Evolutionary conservation across 1,284 basidiomycete genomes (phyloP).

Genomic region (Cystobasidium sp.): DNA sequence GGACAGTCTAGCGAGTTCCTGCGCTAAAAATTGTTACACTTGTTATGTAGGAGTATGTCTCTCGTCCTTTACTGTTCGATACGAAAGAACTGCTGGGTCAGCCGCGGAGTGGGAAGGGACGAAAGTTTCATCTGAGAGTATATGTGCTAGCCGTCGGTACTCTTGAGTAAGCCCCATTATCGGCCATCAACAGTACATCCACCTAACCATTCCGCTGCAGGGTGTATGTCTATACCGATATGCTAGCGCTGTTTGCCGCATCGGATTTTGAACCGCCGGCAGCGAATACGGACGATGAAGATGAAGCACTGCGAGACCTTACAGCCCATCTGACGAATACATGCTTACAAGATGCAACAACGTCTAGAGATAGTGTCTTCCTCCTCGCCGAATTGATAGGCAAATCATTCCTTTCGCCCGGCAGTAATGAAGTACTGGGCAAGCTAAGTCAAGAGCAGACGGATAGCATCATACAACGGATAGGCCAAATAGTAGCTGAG

Average conservation of each 20-base stretch:
- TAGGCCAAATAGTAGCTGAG: conserved; percentile 71
- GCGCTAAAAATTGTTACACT: background rate
- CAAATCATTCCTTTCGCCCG: conserved; percentile 62
- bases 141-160: conserved; percentile 78
- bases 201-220: conserved; percentile 52
- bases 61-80: conserved; percentile 67
- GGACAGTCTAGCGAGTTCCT: background rate
- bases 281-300: conserved; percentile 44
- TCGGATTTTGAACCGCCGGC: conserved; percentile 65
- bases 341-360: conserved; percentile 69
- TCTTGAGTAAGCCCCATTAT: conserved; percentile 63
- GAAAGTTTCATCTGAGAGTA: conserved; percentile 87
- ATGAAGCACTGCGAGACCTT: conserved; percentile 63
- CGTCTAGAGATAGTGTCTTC: conserved; percentile 50
- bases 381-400: conserved; percentile 53
- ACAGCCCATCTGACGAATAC: conserved; percentile 92
- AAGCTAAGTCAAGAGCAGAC: conserved; percentile 59
- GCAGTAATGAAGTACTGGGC: conserved; percentile 36
- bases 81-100: conserved; percentile 2
- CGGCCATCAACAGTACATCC: background rate
- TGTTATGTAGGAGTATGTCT: conserved; percentile 74
- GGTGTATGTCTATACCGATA: conserved; percentile 77
- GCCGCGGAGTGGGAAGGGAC: conserved; percentile 63
- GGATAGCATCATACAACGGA: conserved; percentile 67
- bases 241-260: conserved; percentile 84